phyloP scores from a whole-genome alignment of 2,329 filamentous ascomycete genomes.

The Colletotrichum sp. region DNA sequence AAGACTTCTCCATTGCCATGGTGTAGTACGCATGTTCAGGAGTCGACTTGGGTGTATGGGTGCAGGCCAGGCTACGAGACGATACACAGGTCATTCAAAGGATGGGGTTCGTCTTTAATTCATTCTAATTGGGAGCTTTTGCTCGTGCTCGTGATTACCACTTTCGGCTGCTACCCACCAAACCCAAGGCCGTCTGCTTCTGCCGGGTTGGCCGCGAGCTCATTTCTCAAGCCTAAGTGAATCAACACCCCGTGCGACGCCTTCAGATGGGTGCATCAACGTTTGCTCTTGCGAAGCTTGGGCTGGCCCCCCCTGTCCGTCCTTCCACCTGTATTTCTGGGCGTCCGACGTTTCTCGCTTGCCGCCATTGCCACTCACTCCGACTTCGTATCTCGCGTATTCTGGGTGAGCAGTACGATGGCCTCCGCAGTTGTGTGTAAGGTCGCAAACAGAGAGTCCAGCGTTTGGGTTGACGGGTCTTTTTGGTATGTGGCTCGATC shows the following conservation, averaged over 20 bases:
- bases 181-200: neutral
- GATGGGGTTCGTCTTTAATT: neutral
- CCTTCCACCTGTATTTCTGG: neutral
- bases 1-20: neutral
- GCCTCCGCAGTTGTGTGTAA: neutral
- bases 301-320: neutral
- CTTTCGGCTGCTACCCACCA: neutral
- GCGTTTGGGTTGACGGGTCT: neutral
- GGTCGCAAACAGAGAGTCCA: neutral
- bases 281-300: neutral
- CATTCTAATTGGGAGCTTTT: neutral
- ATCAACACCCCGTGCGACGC: neutral
- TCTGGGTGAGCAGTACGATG: neutral
- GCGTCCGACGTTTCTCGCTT: too few species aligned
- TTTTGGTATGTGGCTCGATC: neutral
- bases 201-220: neutral
- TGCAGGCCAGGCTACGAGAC: neutral
- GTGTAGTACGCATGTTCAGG: neutral
- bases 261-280: neutral
- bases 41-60: neutral
- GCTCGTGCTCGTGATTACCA: neutral
- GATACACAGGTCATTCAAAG: neutral
- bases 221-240: neutral
- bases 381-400: neutral
- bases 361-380: neutral